Percentiles rank a stretch among this genome's conserved stretches.
phyloP scores from a whole-genome alignment of 305 asterid genomes.

The Euphrasia arctica region DNA sequence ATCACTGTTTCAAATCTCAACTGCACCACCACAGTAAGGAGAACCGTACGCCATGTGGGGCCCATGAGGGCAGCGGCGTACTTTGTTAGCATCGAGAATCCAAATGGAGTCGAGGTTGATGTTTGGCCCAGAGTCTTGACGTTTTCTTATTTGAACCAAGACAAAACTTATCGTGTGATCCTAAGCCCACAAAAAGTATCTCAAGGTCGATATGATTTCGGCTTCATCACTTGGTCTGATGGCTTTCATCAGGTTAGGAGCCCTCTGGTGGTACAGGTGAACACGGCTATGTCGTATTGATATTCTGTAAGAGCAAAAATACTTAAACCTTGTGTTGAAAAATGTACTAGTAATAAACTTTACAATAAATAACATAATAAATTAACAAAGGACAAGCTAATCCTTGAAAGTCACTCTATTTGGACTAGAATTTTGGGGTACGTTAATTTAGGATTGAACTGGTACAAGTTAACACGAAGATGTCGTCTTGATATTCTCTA shows the following conservation, averaged over 20 bases:
- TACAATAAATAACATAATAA: too few species aligned
- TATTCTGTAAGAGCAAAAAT: too few species aligned
- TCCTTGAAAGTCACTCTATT: too few species aligned
- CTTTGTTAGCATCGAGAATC: slow-evolving; percentile 37
- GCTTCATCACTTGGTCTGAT: slow-evolving; percentile 60
- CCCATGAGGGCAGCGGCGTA: slow-evolving; percentile 37
- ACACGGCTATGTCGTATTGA: background rate
- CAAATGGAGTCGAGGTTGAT: slow-evolving; percentile 53
- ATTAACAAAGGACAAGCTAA: too few species aligned
- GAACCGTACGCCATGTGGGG: slow-evolving; percentile 51
- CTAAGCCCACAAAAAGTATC: slow-evolving; percentile 38
- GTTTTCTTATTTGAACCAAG: slow-evolving; percentile 43
- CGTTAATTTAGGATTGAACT: too few species aligned
- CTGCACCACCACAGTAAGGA: slow-evolving; percentile 30
- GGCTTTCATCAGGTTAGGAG: slow-evolving; percentile 49
- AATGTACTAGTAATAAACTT: too few species aligned
- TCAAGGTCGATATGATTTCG: slow-evolving; percentile 46
- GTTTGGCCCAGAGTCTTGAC: slow-evolving; percentile 58
- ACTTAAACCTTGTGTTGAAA: too few species aligned
- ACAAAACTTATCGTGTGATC: slow-evolving; percentile 38
- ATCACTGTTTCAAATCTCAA: slow-evolving; percentile 41
- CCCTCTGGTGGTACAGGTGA: slow-evolving; percentile 48
- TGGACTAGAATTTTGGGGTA: too few species aligned
- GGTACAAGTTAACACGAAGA: too few species aligned
- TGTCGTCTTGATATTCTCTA: too few species aligned